phyloP scores from a whole-genome alignment of 495 filamentous ascomycete species.

The Pyrenula aspistea region DNA sequence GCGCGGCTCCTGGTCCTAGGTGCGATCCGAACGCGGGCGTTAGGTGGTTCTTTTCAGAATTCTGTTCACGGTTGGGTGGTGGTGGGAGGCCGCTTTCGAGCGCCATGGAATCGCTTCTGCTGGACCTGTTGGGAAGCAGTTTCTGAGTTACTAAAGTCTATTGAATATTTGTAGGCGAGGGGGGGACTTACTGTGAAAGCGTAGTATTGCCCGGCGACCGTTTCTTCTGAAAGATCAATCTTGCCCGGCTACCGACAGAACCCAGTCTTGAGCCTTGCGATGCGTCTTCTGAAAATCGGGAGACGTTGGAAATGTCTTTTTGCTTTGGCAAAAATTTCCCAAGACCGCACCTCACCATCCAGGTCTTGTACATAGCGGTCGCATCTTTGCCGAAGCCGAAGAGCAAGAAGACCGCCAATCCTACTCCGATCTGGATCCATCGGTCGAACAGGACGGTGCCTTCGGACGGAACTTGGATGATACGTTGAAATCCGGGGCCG shows the following conservation, averaged over 20 bases:
- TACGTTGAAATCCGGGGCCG: conserved; percentile 39
- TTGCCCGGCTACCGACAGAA: conserved; percentile 13
- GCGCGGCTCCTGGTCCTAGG: not conserved
- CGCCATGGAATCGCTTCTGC: not conserved
- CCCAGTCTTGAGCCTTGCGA: conserved; percentile 4
- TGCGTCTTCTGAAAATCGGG: conserved; percentile 1
- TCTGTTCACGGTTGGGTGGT: not conserved
- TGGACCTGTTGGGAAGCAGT: too few relatives aligned
- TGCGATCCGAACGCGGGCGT: too few relatives aligned
- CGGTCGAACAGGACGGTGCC: conserved; percentile 45
- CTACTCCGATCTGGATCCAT: conserved; percentile 53
- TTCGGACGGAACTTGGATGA: conserved; percentile 49
- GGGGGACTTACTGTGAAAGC: not conserved
- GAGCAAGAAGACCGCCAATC: conserved; percentile 55
- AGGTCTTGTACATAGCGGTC: conserved; percentile 52
- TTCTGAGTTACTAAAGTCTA: too few relatives aligned
- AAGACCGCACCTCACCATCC: conserved; percentile 37
- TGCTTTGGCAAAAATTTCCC: conserved; percentile 30
- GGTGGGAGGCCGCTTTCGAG: not conserved
- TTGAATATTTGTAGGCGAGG: too few relatives aligned
- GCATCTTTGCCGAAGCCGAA: conserved; percentile 77
- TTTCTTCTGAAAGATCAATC: conserved; percentile 15
- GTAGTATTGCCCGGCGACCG: conserved; percentile 1
- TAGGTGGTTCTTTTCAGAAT: not conserved
- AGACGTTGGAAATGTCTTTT: conserved; percentile 5